phyloP scores from a whole-genome alignment of 1,284 basidiomycete species.

The Cystobasidium sp. region DNA sequence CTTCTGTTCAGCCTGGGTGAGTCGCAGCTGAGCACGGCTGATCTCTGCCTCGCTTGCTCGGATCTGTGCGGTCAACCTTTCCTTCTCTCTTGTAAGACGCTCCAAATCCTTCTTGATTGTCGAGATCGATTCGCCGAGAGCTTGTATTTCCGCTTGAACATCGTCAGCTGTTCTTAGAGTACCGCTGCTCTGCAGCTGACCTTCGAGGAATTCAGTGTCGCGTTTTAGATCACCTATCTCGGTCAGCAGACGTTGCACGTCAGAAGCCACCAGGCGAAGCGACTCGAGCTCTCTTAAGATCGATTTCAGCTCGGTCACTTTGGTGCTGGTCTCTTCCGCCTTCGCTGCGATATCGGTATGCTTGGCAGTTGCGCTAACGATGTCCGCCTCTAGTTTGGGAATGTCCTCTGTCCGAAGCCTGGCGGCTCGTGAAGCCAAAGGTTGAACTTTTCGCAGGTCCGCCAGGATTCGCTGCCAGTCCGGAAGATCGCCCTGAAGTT shows the following conservation, averaged over 20 bases:
- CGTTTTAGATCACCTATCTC: conserved; percentile 70
- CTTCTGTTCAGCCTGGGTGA: conserved; percentile 45
- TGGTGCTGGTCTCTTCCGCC: conserved; percentile 49
- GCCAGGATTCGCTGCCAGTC: conserved; percentile 70
- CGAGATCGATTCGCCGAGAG: conserved; percentile 27
- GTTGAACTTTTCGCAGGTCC: conserved; percentile 50
- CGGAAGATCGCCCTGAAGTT: conserved; percentile 62
- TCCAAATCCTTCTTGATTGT: conserved; percentile 34
- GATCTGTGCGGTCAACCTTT: conserved; percentile 10
- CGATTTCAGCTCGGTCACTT: conserved; percentile 66
- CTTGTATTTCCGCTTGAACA: conserved; percentile 63
- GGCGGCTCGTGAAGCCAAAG: conserved; percentile 40
- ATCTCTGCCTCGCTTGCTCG: conserved; percentile 33
- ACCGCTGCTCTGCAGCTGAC: conserved; percentile 68
- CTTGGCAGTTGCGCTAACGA: conserved; percentile 12
- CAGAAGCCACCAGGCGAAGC: conserved; percentile 69
- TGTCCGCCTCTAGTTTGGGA: conserved; percentile 38
- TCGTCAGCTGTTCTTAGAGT: conserved; percentile 81
- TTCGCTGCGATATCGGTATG: conserved; percentile 42
- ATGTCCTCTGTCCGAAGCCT: conserved; percentile 49
- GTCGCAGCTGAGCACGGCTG: conserved; percentile 22
- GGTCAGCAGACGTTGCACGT: conserved; percentile 67
- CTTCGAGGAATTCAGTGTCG: conserved; percentile 71
- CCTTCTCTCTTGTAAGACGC: conserved; percentile 7
- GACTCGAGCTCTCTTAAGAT: conserved; percentile 65